Conservation (phyloP, 371 early-diverging fungal genomes). For the Conidiobolus incongruus region DNA sequence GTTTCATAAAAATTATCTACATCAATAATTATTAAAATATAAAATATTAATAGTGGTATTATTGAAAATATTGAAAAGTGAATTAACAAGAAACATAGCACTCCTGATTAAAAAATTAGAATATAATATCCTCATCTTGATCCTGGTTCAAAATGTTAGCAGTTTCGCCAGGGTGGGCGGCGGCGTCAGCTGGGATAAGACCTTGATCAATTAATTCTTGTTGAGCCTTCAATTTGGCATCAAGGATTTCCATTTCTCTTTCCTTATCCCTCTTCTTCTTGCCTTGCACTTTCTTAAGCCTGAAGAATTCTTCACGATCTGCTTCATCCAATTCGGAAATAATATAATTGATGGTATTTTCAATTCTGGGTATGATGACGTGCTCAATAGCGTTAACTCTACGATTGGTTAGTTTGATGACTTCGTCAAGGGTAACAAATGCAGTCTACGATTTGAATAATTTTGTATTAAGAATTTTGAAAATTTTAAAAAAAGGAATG, state of each 20-base stretch:
- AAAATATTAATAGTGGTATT: no score
- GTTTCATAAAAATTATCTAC: no score
- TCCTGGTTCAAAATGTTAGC: slow-evolving; percentile 19
- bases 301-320: slow-evolving; percentile 93
- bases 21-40: no score
- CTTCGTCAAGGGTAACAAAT: slow-evolving; percentile 94
- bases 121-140: slow-evolving; percentile 37
- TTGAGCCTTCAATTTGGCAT: not conserved
- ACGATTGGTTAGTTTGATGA: slow-evolving; percentile 96
- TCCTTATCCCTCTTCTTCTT: slow-evolving; percentile 86
- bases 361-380: slow-evolving; percentile 96
- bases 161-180: slow-evolving; percentile 13
- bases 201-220: not conserved
- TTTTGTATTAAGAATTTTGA: slow-evolving; percentile 4
- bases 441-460: slow-evolving; percentile 30
- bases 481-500: no score
- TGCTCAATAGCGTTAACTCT: slow-evolving; percentile 99
- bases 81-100: no score
- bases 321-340: slow-evolving; percentile 97
- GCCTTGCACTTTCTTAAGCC: slow-evolving; percentile 91
- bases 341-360: slow-evolving; percentile 96
- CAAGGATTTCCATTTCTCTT: slow-evolving; percentile 5
- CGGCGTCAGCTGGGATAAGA: slow-evolving; percentile 4
- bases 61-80: no score
- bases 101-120: slow-evolving; percentile 9